Conservation (phyloP, 495 filamentous ascomycete species). For the Talaromyces thailandensis region DNA sequence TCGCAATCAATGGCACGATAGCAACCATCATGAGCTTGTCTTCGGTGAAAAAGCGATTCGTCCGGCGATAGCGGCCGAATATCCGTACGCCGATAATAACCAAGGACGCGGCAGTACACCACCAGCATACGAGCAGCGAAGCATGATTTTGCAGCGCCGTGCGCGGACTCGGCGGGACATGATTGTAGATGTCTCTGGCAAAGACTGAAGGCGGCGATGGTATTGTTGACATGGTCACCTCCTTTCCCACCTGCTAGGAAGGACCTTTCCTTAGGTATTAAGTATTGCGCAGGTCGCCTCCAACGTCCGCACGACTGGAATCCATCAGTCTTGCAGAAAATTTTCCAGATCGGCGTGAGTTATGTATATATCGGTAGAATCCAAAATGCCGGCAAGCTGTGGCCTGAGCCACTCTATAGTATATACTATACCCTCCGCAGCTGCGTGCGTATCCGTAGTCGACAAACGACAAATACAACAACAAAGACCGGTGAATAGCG, state of each 20-base stretch:
- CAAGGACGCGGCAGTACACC: slow-evolving; percentile 78
- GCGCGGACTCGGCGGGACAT: slow-evolving; percentile 46
- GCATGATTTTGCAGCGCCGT: slow-evolving; percentile 52
- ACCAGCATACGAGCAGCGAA: slow-evolving; percentile 86
- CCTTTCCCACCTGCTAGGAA: not conserved
- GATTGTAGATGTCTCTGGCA: slow-evolving; percentile 1
- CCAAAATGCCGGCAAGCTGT: not conserved
- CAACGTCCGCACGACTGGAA: not conserved
- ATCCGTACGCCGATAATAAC: slow-evolving; percentile 72
- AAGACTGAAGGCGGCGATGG: not conserved
- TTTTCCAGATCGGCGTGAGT: not conserved
- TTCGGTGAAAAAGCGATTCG: slow-evolving; percentile 73
- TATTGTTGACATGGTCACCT: not conserved
- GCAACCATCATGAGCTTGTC: slow-evolving; percentile 78
- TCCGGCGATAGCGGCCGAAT: slow-evolving; percentile 68
- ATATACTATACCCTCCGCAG: not conserved
- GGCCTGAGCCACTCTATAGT: not conserved
- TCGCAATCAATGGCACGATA: slow-evolving; percentile 67
- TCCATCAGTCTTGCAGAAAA: not conserved
- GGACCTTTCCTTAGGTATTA: not conserved
- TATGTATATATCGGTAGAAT: not conserved
- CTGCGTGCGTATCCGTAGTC: too few relatives aligned
- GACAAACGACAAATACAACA: not conserved
- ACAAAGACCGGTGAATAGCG: not conserved
- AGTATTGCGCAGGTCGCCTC: not conserved